These are phyloP conservation scores for Xanthoconium separans DNA, from an alignment of 1,284 basidiomycete genomes.

Conservation along the genomic window DNA sequence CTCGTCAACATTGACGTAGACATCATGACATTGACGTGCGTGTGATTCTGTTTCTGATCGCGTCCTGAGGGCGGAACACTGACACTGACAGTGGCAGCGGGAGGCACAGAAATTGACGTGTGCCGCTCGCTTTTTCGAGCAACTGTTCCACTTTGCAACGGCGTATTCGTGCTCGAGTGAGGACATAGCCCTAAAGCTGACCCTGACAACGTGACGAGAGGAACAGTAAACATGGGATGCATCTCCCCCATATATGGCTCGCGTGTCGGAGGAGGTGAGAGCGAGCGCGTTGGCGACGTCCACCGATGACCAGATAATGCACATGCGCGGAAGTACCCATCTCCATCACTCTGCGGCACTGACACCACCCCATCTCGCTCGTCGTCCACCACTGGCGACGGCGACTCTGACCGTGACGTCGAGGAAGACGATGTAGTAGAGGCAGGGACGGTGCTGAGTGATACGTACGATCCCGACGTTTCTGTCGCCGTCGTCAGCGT, in stretches of 20 bases:
- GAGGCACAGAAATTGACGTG: neutral
- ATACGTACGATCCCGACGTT: conserved; percentile 23
- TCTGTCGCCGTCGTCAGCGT: conserved; percentile 22
- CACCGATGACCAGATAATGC: conserved; percentile 19
- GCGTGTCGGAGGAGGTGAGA: neutral
- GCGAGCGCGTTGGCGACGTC: neutral
- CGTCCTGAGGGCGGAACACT: neutral
- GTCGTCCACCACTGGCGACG: conserved; percentile 9
- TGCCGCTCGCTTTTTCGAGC: neutral
- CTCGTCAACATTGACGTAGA: neutral
- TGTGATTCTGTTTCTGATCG: neutral
- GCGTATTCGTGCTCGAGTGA: neutral
- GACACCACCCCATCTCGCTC: neutral
- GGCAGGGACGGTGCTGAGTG: conserved; percentile 23
- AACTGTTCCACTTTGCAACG: neutral
- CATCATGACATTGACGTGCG: neutral
- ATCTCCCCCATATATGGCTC: conserved; percentile 2
- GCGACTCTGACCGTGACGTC: conserved; percentile 14
- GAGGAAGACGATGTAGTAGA: conserved; percentile 15
- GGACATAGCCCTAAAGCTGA: neutral
- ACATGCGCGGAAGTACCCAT: conserved; percentile 6
- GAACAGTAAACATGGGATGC: conserved; percentile 33
- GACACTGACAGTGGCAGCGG: neutral
- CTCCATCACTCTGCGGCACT: neutral
- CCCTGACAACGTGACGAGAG: conserved; percentile 25